Percentiles rank a stretch among this genome's conserved stretches.
These are phyloP conservation scores for Aspergillus saccharolyticus DNA, from an alignment of 495 filamentous ascomycete species.

Conservation along the genomic window DNA sequence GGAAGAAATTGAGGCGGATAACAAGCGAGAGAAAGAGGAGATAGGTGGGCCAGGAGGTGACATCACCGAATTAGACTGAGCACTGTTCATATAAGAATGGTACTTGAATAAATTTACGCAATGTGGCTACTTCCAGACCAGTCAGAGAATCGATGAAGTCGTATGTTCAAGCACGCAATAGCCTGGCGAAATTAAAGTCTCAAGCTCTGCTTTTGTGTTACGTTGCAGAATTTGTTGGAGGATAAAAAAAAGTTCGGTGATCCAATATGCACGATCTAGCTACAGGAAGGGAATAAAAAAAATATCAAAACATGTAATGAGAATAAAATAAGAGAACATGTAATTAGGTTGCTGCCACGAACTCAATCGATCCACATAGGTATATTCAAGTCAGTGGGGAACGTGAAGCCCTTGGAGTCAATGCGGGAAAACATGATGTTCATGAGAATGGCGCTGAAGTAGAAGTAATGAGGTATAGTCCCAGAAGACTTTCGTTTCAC, in stretches of 20 bases:
- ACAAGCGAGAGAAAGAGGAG: conserved; percentile 29
- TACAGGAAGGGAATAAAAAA: conserved; percentile 21
- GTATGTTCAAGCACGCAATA: no score
- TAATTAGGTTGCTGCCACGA: conserved; percentile 6
- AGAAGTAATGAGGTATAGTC: neutral
- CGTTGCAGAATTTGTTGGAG: neutral
- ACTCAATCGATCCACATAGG: neutral
- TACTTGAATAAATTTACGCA: no score
- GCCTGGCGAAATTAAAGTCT: no score
- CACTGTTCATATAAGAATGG: conserved; percentile 12
- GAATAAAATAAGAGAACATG: conserved; percentile 16
- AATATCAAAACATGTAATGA: conserved; percentile 25
- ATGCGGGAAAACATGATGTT: neutral
- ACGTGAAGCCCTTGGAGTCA: conserved; percentile 8
- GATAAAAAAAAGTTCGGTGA: conserved; percentile 8
- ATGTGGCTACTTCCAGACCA: no score
- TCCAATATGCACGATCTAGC: conserved; percentile 20
- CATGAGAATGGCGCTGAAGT: neutral
- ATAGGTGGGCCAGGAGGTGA: conserved; percentile 39
- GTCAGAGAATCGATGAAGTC: no score
- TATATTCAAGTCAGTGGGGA: neutral
- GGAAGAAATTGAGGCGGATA: conserved; percentile 68
- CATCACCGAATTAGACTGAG: conserved; percentile 40
- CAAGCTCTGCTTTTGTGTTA: neutral
- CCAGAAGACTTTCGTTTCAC: neutral